Percentiles rank a stretch among this genome's conserved stretches.
Conservation (phyloP, 1,284 basidiomycete genomes). For the Mycena sp. region DNA sequence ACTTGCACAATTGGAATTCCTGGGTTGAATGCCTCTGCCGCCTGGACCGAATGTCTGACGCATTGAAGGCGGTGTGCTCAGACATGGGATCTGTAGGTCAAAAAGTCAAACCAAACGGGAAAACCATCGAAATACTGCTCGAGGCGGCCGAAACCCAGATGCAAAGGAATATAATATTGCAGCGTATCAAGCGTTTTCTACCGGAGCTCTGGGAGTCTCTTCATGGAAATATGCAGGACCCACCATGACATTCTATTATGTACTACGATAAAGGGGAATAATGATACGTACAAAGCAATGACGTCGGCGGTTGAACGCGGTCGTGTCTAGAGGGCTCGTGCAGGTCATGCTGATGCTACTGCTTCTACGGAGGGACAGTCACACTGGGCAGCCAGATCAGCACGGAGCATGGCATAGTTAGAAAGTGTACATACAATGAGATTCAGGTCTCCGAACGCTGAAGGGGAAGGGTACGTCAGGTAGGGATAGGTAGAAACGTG, state of each 20-base stretch:
- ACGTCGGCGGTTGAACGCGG: conserved; percentile 26
- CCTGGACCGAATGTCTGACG: conserved; percentile 72
- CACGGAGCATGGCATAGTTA: not conserved
- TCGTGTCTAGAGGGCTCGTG: conserved; percentile 15
- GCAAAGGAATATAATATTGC: conserved; percentile 54
- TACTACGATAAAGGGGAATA: conserved; percentile 7
- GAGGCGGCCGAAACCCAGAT: conserved; percentile 54
- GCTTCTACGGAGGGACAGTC: conserved; percentile 93
- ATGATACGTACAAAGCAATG: conserved; percentile 35
- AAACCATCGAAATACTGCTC: conserved; percentile 60
- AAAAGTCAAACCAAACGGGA: conserved; percentile 55
- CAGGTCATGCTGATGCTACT: conserved; percentile 48
- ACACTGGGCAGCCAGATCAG: conserved; percentile 59
- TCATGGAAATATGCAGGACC: not conserved
- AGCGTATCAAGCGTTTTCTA: conserved; percentile 58
- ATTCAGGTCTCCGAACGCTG: conserved; percentile 86
- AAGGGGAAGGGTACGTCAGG: conserved; percentile 13
- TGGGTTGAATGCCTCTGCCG: conserved; percentile 92
- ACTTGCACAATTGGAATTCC: conserved; percentile 77
- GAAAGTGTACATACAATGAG: conserved; percentile 67
- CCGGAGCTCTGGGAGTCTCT: conserved; percentile 64
- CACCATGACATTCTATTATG: conserved; percentile 25
- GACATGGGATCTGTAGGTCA: conserved; percentile 66
- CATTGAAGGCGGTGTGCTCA: conserved; percentile 68
- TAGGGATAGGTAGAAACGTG: not conserved